Evolutionary conservation across 208 protist genomes (phyloP).

Genomic region (Leishmania aethiopica): DNA sequence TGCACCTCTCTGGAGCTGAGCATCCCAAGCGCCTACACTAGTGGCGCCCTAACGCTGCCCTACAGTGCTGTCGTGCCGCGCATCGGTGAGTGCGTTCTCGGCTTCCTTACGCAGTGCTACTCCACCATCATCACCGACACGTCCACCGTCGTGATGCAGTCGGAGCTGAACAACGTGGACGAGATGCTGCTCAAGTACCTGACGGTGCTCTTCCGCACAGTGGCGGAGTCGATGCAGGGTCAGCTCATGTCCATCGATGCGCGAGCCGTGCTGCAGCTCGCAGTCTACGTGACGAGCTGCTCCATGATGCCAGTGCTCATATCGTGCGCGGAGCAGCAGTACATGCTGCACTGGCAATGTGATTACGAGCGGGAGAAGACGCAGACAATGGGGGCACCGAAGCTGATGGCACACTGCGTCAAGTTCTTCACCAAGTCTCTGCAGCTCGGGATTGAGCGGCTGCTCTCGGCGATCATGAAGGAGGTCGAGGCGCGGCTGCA

Average conservation of each 20-base stretch:
- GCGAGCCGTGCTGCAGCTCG: slow-evolving; percentile 65
- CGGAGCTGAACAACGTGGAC: slow-evolving; percentile 91
- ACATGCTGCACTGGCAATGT: slow-evolving; percentile 79
- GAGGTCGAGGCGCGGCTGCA: slow-evolving; percentile 70
- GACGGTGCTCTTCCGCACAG: slow-evolving; percentile 85
- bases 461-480: slow-evolving; percentile 60
- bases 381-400: slow-evolving; percentile 70
- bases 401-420: slow-evolving; percentile 66
- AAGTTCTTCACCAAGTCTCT: slow-evolving; percentile 73
- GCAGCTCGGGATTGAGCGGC: slow-evolving; percentile 77
- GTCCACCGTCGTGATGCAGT: slow-evolving; percentile 67
- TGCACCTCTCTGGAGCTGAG: slow-evolving; percentile 69
- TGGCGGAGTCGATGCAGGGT: slow-evolving; percentile 67
- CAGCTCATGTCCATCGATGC: slow-evolving; percentile 61
- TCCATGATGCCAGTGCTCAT: slow-evolving; percentile 78
- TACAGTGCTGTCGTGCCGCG: slow-evolving; percentile 73
- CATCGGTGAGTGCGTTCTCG: slow-evolving; percentile 60
- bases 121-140: slow-evolving; percentile 69
- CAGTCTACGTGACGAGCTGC: slow-evolving; percentile 81
- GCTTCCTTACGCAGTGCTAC: slow-evolving; percentile 78
- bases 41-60: slow-evolving; percentile 59
- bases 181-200: slow-evolving; percentile 93
- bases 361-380: slow-evolving; percentile 58
- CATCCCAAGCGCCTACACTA: slow-evolving; percentile 51
- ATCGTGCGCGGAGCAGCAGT: slow-evolving; percentile 88